Evolutionary conservation across 306 rosid genomes (phyloP), one percentile per base, ranked within the genome.

Genomic region (Vigna trinervia): DNA sequence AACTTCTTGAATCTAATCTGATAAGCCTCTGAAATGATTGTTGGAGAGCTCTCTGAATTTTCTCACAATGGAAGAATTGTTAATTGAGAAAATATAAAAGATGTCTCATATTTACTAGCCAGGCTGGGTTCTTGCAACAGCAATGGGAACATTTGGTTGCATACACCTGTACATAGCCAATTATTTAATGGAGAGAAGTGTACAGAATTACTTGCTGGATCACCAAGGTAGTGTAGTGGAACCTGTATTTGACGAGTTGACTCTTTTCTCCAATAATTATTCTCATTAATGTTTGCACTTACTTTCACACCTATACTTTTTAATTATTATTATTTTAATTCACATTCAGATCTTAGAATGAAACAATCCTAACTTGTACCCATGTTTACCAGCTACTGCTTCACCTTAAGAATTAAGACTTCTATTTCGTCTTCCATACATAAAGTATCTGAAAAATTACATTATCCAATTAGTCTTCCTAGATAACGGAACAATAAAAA

Each of bases 231-330:
- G 38, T 78, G 76, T 26, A 56, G 56, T 79, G 47, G 69, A 68
- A 11, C 62, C 5, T 75, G 60, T 52, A 38, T 48, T 69, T 64
- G 76, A 57, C 43, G 5, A 63, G 72, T 84, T 84, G 80, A 84
- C 87, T 80, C 81, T 45, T 71, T 63, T 65, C 9, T 61, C 59
- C 73, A 71, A 78, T 73, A 32, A 79, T 80, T 75, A 19, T 56
- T 75, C 30, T 57, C 81, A 69, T 79, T 75, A 80, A 54, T 84
- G 81, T 72, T 19, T 43, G 75, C 87, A 62, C 75, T 75, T 52
- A 47, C 47, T 79, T 75, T 34, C 68, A 70, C 47, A 47, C 64
- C 53, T 60, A 26, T 28, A 0, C 19, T 63, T 68, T 75, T 6
- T 75, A 32, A 32, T 36, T 36, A 6, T 36, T 36, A 36, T 17